Conservation (phyloP, 257 asterid genomes). For the Solanum phureja region DNA sequence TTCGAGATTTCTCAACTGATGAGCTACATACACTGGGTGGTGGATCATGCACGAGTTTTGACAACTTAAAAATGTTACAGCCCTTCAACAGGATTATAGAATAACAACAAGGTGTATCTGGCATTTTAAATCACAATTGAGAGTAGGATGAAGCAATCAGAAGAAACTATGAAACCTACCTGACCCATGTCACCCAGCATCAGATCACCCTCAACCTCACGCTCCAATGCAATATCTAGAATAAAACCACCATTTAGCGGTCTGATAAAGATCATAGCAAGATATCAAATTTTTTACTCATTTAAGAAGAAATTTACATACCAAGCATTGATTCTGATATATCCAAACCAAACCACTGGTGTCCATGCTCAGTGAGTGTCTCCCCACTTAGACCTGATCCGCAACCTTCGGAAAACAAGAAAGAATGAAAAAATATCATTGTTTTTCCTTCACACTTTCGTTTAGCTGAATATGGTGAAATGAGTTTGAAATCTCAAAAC, state of each 20-base stretch:
- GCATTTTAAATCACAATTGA: not conserved
- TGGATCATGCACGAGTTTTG: not conserved
- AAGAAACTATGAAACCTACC: slow-evolving; percentile 22
- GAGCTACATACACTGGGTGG: not conserved
- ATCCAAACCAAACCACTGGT: slow-evolving; percentile 93
- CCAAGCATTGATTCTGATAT: slow-evolving; percentile 88
- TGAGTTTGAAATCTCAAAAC: not conserved
- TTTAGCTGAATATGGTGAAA: not conserved
- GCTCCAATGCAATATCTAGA: slow-evolving; percentile 78
- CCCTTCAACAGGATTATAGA: not conserved
- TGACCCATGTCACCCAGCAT: slow-evolving; percentile 92
- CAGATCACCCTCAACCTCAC: slow-evolving; percentile 89
- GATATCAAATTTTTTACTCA: not conserved
- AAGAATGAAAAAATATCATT: not conserved
- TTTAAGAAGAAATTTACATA: not conserved
- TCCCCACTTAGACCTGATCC: slow-evolving; percentile 98
- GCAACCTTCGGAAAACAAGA: slow-evolving; percentile 45
- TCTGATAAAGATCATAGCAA: not conserved
- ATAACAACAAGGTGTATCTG: not conserved
- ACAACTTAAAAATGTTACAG: not conserved
- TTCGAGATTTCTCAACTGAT: not conserved
- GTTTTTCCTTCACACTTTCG: not conserved
- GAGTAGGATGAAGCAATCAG: not conserved
- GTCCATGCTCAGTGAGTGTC: slow-evolving; percentile 78
- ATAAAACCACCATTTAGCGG: not conserved